These are phyloP conservation scores for Aspergillus calidoustus DNA, from an alignment of 2,329 filamentous ascomycete species.

Conservation along the genomic window DNA sequence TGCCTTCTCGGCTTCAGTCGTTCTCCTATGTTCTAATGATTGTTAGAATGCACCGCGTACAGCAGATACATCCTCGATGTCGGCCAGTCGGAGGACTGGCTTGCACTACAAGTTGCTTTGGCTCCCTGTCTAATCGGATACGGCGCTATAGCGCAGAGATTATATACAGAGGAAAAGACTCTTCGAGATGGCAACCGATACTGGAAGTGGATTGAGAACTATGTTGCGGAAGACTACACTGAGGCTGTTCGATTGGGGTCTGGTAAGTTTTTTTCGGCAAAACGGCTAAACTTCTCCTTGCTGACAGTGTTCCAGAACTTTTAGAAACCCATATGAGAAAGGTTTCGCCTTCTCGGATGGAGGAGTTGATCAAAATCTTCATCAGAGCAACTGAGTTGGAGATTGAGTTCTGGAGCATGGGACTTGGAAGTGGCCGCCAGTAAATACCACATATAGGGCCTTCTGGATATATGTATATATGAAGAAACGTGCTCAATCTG, in stretches of 20 bases:
- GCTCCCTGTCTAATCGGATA: constrained; percentile 92
- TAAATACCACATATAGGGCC: neutral
- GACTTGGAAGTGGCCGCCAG: constrained; percentile 38
- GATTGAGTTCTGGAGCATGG: constrained; percentile 77
- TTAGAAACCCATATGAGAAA: constrained; percentile 75
- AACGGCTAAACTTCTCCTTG: neutral
- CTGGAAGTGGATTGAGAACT: constrained; percentile 91
- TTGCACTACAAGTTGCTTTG: constrained; percentile 82
- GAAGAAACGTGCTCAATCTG: neutral
- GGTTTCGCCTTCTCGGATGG: constrained; percentile 75
- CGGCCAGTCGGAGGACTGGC: constrained; percentile 84
- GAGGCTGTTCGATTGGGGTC: constrained; percentile 72
- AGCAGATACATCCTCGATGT: constrained; percentile 87
- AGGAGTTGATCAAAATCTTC: constrained; percentile 83
- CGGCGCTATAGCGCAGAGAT: constrained; percentile 73
- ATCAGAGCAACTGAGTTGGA: constrained; percentile 83
- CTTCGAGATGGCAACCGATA: constrained; percentile 71
- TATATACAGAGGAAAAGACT: constrained; percentile 67
- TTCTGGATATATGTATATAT: neutral
- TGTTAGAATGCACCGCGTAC: constrained; percentile 74
- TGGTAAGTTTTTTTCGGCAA: constrained; percentile 53
- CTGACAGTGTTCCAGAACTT: constrained; percentile 56
- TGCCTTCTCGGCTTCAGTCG: neutral
- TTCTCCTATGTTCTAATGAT: constrained; percentile 13
- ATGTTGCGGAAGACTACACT: constrained; percentile 78